phyloP scores from a whole-genome alignment of 2,329 filamentous ascomycete genomes.

The Arthrobotrys sinensis region DNA sequence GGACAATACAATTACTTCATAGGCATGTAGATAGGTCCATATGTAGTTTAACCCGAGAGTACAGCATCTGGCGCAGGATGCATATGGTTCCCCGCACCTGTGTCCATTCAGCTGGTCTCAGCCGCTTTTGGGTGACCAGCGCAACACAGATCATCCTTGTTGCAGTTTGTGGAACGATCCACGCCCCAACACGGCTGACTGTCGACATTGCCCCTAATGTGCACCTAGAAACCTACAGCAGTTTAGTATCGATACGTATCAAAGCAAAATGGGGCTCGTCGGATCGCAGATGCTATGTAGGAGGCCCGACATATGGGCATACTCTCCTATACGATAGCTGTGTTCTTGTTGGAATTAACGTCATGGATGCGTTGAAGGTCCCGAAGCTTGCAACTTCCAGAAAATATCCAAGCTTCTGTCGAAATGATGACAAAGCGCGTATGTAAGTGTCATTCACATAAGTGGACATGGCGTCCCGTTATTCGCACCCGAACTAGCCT shows the following conservation, averaged over 20 bases:
- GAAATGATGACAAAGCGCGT: constrained; percentile 7
- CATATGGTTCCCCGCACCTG: constrained; percentile 9
- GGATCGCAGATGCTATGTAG: neutral
- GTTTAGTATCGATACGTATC: neutral
- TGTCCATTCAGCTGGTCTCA: neutral
- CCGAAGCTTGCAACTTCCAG: neutral
- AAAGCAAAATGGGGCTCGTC: neutral
- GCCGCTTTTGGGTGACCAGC: neutral
- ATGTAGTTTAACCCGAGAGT: neutral
- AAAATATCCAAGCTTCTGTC: neutral
- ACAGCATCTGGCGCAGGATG: too few species aligned
- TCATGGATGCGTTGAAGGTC: neutral
- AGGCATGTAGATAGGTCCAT: neutral
- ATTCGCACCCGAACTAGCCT: constrained; percentile 2
- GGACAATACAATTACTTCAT: constrained; percentile 16
- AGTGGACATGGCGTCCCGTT: neutral
- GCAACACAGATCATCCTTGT: neutral
- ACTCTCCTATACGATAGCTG: neutral
- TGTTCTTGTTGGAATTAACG: constrained; percentile 8
- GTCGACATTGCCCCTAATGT: neutral
- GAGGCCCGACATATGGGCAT: too few species aligned
- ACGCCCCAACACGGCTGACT: neutral
- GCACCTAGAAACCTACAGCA: neutral
- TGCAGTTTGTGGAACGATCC: constrained; percentile 9
- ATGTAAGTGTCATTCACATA: neutral